Percentiles rank a stretch among this genome's conserved stretches.
Conservation (phyloP, 1,284 basidiomycete genomes). For the Cryptococcus sp. region DNA sequence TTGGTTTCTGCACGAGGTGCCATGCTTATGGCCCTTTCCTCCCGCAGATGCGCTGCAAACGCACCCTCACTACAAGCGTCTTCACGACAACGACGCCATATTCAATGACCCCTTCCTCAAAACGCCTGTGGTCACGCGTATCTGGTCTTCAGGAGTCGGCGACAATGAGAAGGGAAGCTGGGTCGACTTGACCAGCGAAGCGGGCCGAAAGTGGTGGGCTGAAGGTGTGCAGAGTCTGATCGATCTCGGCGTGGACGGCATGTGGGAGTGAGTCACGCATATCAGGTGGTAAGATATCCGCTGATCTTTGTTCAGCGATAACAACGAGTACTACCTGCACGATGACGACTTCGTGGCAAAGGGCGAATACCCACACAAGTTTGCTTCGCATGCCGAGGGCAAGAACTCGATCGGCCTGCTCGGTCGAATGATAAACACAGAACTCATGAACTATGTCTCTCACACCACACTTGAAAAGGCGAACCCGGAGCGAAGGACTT, state of each 20-base stretch:
- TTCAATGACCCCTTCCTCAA: constrained; percentile 47
- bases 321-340: constrained; percentile 55
- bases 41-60: constrained; percentile 33
- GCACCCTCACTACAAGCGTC: constrained; percentile 49
- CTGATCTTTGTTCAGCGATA: constrained; percentile 42
- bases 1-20: constrained; percentile 13
- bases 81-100: constrained; percentile 45
- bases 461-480: constrained; percentile 44
- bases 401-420: constrained; percentile 45
- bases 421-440: constrained; percentile 53
- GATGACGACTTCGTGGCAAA: constrained; percentile 47
- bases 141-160: constrained; percentile 53
- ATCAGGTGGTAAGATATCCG: not conserved
- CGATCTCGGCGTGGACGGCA: constrained; percentile 51
- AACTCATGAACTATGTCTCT: constrained; percentile 51
- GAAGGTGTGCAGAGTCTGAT: constrained; percentile 50
- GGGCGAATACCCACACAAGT: constrained; percentile 29
- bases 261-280: constrained; percentile 50
- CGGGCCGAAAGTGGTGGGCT: constrained; percentile 53
- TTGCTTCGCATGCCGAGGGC: constrained; percentile 25
- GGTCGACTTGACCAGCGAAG: constrained; percentile 53
- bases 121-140: constrained; percentile 48
- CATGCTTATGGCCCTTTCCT: not conserved
- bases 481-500: constrained; percentile 46
- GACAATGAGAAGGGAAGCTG: constrained; percentile 52